Base-by-base conservation (phyloP, 1,284 basidiomycete species). In the Chondrostereum purpureum region DNA sequence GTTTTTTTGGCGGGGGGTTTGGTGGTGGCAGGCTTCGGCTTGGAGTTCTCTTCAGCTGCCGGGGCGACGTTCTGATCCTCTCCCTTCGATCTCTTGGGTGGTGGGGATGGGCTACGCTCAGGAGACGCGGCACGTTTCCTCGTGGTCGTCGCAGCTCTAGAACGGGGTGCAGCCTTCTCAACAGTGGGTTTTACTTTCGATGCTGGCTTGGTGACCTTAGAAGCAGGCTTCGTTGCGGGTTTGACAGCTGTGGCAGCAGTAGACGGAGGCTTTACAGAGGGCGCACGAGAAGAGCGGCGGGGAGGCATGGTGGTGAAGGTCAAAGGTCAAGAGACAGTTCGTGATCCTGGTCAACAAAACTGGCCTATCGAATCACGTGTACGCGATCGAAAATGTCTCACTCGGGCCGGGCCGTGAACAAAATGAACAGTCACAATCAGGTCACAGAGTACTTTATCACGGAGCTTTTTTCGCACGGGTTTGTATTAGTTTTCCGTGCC, bases 211-310 rank as follows among this genome's bases (percentile, higher is more conserved):
- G 56, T 43, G 21, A 50, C 45, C 17, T 57, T 57, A 13, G 36
- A 19, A 12, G 58, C 52, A 2, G 53, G 47, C 50, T 63, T 59
- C 5, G 64, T 50, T 11, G 55, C 53, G 27, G 65, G 56, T 49
- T 65, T 57, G 3, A 58, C 51, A 22, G 63, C 55, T 48, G 61
- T 51, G 3, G 59, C 51, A 22, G 63, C 55, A 47, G 61, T 51
- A 0, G 65, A 53, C 1, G 50, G 43, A 2, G 65, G 59, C 40
- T 68, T 67, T 8, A 61, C 57, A 2, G 77, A 73, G 22, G 70
- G 53, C 3, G 76, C 71, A 23, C 78, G 67, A 35, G 75, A 58
- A 24, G 77, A 77, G 40, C 77, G 71, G 53, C 78, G 66, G 31
- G 68, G 69, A 45, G 72, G 61, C 59, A 72, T 73, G 48, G 44